Evolutionary conservation across 176 grass and related monocot species (phyloP).

Genomic region (Hordeum vulgare): DNA sequence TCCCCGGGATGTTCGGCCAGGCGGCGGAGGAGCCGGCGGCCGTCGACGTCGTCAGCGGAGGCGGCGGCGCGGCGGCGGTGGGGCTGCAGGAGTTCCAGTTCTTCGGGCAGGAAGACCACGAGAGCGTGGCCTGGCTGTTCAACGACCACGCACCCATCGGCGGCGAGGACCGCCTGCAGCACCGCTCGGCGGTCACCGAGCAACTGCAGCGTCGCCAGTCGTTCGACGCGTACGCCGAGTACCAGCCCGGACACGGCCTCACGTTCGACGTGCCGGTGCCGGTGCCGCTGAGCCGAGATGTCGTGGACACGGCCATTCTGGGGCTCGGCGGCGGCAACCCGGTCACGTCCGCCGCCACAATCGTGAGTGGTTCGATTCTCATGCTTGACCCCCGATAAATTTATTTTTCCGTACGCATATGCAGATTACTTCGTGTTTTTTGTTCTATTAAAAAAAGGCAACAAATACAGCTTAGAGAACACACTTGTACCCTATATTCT

Average conservation of each 20-base stretch:
- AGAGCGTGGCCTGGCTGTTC: conserved; percentile 59
- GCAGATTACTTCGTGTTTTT: background rate
- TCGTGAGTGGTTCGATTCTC: conserved; percentile 47
- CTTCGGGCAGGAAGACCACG: conserved; percentile 68
- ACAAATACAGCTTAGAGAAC: too few relatives aligned
- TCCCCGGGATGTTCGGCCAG: conserved; percentile 20
- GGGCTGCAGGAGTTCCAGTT: conserved; percentile 73
- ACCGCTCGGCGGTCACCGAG: conserved; percentile 12
- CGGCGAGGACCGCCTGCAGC: conserved; percentile 25
- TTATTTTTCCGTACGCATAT: background rate
- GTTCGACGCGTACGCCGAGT: conserved; percentile 45
- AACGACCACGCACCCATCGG: conserved; percentile 27
- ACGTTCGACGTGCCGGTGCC: conserved; percentile 32
- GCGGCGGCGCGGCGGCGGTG: conserved; percentile 2
- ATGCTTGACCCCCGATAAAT: background rate
- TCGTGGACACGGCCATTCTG: conserved; percentile 12
- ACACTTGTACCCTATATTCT: background rate
- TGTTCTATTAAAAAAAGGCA: background rate
- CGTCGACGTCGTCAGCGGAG: background rate
- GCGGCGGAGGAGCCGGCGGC: conserved; percentile 4
- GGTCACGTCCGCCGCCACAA: conserved; percentile 26
- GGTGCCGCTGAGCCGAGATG: conserved; percentile 35
- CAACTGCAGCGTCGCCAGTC: conserved; percentile 27
- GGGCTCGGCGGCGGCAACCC: conserved; percentile 7
- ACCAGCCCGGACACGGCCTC: conserved; percentile 39